A percentile compares a stretch with the other conserved stretches of the same genome.
Conservation (phyloP, 805 yeast species). For the Wickerhamiella domercqiae region DNA sequence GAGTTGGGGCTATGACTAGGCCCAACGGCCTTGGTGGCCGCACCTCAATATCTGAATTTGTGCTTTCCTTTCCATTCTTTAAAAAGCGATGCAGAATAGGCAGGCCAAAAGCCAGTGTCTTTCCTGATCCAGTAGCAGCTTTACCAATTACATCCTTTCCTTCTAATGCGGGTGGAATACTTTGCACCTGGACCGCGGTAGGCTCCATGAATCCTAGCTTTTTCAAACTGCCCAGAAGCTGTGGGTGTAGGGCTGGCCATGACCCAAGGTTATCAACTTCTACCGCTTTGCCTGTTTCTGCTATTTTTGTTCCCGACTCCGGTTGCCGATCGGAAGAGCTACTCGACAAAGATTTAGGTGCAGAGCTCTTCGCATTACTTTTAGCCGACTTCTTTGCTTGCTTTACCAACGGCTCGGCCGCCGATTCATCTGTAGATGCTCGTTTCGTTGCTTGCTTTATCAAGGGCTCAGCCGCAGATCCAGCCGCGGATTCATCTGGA, state of each 20-base stretch:
- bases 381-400: slow-evolving; percentile 1
- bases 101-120: slow-evolving; percentile 87
- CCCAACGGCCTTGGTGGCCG: slow-evolving; percentile 30
- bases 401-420: slow-evolving; percentile 6
- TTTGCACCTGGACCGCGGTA: slow-evolving; percentile 64
- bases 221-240: slow-evolving; percentile 43
- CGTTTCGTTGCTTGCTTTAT: slow-evolving; percentile 5
- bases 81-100: slow-evolving; percentile 63
- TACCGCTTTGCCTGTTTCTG: slow-evolving; percentile 9
- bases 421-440: slow-evolving; percentile 9
- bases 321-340: slow-evolving; percentile 5
- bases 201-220: slow-evolving; percentile 49
- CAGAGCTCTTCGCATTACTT: background rate
- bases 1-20: slow-evolving; percentile 80
- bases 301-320: slow-evolving; percentile 5
- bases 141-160: slow-evolving; percentile 85
- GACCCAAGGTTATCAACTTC: slow-evolving; percentile 20
- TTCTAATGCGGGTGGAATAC: slow-evolving; percentile 58
- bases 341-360: slow-evolving; percentile 7
- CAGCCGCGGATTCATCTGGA: slow-evolving; percentile 22
- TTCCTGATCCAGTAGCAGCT: slow-evolving; percentile 97
- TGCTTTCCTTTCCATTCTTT: slow-evolving; percentile 11
- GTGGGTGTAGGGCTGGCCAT: slow-evolving; percentile 29
- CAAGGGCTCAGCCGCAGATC: slow-evolving; percentile 2
- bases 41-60: too few relatives aligned